Percentiles rank a stretch among this genome's conserved stretches.
Evolutionary conservation across 345 rosid genomes (phyloP).

Genomic region (Populus deltoides): DNA sequence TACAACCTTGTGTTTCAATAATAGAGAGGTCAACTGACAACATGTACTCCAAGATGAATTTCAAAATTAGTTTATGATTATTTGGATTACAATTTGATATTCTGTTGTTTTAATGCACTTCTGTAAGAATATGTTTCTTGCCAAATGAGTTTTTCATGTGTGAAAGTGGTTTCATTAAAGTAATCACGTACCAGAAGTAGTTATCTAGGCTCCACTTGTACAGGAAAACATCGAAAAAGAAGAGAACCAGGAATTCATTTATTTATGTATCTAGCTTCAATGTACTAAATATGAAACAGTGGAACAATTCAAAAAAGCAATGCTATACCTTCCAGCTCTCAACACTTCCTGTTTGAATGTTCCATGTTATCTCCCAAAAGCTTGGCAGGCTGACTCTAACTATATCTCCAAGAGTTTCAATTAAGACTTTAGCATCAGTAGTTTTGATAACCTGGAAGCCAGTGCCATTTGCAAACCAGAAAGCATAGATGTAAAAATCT

Average conservation of each 20-base stretch:
- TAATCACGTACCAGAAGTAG: background rate
- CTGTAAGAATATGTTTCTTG: background rate
- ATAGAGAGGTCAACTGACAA: background rate
- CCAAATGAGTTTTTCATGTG: background rate
- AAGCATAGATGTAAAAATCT: background rate
- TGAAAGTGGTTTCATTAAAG: background rate
- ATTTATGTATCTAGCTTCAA: background rate
- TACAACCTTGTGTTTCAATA: background rate
- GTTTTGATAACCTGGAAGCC: constrained; percentile 53
- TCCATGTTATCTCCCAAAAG: constrained; percentile 67
- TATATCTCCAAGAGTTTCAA: constrained; percentile 51
- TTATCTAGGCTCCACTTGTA: background rate
- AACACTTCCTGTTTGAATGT: constrained; percentile 54
- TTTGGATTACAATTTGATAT: background rate
- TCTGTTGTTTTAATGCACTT: background rate
- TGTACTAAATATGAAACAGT: background rate
- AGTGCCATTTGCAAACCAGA: constrained; percentile 7
- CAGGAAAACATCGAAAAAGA: background rate
- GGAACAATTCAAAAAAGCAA: constrained; percentile 11
- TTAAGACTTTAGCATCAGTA: constrained; percentile 35
- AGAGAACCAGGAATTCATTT: background rate
- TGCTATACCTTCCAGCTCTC: constrained; percentile 83
- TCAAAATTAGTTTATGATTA: background rate
- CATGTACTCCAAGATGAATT: background rate
- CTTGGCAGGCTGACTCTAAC: constrained; percentile 54